Evolutionary conservation across 805 yeast genomes (phyloP).

Genomic region (Wickerhamomyces queroliae): DNA sequence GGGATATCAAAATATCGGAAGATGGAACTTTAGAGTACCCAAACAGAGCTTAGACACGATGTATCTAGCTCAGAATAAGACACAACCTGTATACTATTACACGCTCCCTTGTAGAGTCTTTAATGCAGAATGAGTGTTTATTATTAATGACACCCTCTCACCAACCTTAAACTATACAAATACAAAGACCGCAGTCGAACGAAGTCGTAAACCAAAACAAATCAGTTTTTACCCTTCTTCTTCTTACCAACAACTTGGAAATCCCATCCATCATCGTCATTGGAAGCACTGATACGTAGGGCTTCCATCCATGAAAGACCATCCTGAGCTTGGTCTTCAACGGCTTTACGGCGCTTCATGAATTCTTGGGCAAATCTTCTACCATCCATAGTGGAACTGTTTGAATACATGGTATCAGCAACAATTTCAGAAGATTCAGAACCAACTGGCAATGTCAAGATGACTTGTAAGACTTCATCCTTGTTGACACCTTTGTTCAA

Average conservation of each 20-base stretch:
- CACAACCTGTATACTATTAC: too few relatives aligned
- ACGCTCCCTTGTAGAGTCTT: neutral
- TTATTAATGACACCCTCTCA: neutral
- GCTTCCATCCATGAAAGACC: conserved; percentile 73
- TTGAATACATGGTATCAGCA: conserved; percentile 86
- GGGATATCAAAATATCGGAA: conserved; percentile 22
- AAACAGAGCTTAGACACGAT: conserved; percentile 3
- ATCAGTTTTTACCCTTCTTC: conserved; percentile 38
- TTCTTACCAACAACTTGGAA: conserved; percentile 64
- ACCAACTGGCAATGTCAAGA: conserved; percentile 74
- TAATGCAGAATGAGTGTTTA: neutral
- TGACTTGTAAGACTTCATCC: conserved; percentile 73
- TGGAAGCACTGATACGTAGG: conserved; percentile 34
- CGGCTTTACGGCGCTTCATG: conserved; percentile 65
- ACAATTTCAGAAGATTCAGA: conserved; percentile 77
- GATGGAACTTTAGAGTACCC: conserved; percentile 15
- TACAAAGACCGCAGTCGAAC: neutral
- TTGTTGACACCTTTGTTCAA: conserved; percentile 71
- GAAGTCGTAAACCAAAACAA: too few relatives aligned
- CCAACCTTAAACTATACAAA: neutral
- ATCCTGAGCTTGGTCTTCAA: conserved; percentile 49
- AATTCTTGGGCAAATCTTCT: conserved; percentile 91
- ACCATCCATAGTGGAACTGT: conserved; percentile 89
- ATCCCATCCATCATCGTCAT: conserved; percentile 49
- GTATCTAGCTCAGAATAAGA: neutral